phyloP scores from a whole-genome alignment of 345 rosid species.

The Eucalyptus pauciflora region DNA sequence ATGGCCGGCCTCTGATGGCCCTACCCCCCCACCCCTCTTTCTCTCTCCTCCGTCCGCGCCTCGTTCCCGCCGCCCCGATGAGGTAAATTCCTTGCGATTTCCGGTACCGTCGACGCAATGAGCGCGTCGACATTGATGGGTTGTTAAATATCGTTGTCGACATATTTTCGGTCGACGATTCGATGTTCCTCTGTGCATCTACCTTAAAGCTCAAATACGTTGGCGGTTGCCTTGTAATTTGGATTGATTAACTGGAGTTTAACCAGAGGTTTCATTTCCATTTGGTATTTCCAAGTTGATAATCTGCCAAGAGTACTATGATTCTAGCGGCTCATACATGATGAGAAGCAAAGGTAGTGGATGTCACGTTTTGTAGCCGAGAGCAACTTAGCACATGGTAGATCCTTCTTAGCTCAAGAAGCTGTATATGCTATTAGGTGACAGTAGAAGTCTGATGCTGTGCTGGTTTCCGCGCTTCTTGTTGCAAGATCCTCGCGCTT shows the following conservation, averaged over 20 bases:
- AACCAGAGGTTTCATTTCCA: neutral
- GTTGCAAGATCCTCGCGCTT: neutral
- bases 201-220: neutral
- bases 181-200: neutral
- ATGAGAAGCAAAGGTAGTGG: neutral
- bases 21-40: neutral
- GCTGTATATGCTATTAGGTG: neutral
- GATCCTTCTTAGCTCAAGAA: neutral
- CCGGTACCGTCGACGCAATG: neutral
- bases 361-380: neutral
- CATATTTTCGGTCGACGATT: neutral
- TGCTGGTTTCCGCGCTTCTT: neutral
- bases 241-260: neutral
- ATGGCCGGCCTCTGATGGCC: slow-evolving; percentile 21
- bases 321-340: neutral
- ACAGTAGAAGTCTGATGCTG: neutral
- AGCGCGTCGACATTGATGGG: neutral
- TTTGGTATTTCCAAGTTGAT: neutral
- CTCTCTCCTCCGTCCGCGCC: neutral
- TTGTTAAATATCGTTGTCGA: neutral
- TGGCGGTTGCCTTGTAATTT: neutral
- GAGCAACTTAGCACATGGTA: neutral
- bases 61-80: neutral
- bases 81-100: neutral
- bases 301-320: neutral